A percentile compares a stretch with the other conserved stretches of the same genome.
These are phyloP conservation scores for Zygosaccharomyces pseudorouxii DNA, from an alignment of 805 yeast genomes.

Conservation along the genomic window DNA sequence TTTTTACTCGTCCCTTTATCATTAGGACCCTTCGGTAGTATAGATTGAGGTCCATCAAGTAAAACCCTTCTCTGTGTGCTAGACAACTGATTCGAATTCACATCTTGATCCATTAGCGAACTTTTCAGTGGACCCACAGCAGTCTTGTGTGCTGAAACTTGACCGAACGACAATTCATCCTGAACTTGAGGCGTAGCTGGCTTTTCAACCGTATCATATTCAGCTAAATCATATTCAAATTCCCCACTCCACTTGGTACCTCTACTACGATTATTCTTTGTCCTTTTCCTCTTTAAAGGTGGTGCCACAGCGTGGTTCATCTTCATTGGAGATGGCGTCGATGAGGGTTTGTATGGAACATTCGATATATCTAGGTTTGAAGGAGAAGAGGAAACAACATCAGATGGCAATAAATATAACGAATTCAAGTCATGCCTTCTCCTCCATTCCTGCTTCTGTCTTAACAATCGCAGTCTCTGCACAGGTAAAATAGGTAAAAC, in stretches of 20 bases:
- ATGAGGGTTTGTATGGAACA: slow-evolving; percentile 10
- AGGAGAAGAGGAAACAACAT: neutral
- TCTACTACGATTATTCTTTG: slow-evolving; percentile 1
- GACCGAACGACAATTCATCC: neutral
- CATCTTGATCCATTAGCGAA: slow-evolving; percentile 10
- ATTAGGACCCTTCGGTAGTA: neutral
- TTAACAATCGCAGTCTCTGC: slow-evolving; percentile 28
- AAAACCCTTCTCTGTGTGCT: slow-evolving; percentile 16
- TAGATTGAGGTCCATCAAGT: slow-evolving; percentile 12
- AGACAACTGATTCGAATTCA: slow-evolving; percentile 10
- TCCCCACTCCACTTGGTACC: slow-evolving; percentile 31
- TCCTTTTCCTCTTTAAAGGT: slow-evolving; percentile 8
- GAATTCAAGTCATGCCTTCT: slow-evolving; percentile 3
- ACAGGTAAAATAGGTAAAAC: slow-evolving; percentile 31
- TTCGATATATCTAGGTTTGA: neutral
- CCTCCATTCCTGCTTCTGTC: slow-evolving; percentile 27
- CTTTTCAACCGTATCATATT: slow-evolving; percentile 19
- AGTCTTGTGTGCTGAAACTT: neutral
- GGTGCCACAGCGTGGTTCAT: neutral
- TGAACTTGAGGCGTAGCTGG: slow-evolving; percentile 2
- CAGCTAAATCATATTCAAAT: slow-evolving; percentile 30
- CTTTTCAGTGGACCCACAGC: slow-evolving; percentile 7
- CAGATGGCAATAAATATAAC: neutral
- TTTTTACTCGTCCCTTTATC: neutral
- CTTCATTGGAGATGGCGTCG: slow-evolving; percentile 27